phyloP scores from a whole-genome alignment of 2,329 filamentous ascomycete genomes.

The Pseudofabraea citricarpa region DNA sequence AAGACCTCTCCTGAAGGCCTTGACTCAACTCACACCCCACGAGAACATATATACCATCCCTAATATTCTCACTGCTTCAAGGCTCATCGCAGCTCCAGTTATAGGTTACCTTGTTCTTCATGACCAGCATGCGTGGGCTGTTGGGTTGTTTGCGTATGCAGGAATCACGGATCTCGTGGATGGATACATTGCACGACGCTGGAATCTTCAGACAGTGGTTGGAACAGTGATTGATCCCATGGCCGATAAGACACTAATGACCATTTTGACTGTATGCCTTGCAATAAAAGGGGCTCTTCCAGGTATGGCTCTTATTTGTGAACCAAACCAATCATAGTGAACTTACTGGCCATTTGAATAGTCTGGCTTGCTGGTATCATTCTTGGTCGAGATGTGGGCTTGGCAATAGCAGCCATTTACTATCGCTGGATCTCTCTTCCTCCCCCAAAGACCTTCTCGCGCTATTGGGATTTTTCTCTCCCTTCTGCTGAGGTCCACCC shows the following conservation, averaged over 20 bases:
- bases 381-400: constrained; percentile 77
- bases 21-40: constrained; percentile 39
- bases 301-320: constrained; percentile 42
- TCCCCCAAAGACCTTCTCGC: constrained; percentile 81
- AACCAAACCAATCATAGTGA: neutral
- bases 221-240: constrained; percentile 94
- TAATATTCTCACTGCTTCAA: constrained; percentile 85
- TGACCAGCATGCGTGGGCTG: constrained; percentile 71
- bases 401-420: constrained; percentile 85
- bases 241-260: constrained; percentile 97
- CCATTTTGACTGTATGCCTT: constrained; percentile 78
- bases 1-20: constrained; percentile 20
- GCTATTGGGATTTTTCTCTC: constrained; percentile 97
- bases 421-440: constrained; percentile 94
- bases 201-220: constrained; percentile 87
- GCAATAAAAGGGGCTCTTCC: constrained; percentile 80
- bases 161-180: constrained; percentile 89
- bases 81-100: constrained; percentile 75
- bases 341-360: constrained; percentile 27
- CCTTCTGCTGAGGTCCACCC: constrained; percentile 81
- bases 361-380: constrained; percentile 89
- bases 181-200: constrained; percentile 86
- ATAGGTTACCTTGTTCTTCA: constrained; percentile 87
- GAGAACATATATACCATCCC: constrained; percentile 98
- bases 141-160: constrained; percentile 87